Evolutionary conservation across 1,139 yeast genomes (phyloP), one percentile per base, ranked within the genome.

Genomic region (Schwanniomyces etchellsii): DNA sequence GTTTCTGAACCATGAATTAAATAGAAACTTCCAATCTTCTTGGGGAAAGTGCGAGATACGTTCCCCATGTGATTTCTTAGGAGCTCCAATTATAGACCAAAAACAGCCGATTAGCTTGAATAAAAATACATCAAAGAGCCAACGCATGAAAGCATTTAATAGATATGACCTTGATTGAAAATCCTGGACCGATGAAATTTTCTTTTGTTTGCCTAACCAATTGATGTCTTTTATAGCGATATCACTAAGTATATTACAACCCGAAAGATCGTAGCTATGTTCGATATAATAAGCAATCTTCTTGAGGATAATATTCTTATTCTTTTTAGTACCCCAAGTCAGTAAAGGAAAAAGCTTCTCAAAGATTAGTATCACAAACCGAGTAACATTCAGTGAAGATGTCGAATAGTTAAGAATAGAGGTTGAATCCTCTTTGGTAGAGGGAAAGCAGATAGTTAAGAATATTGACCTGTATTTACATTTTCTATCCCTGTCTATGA

Each of bases 61-160:
- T n/a, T 18, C n/a, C 21, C n/a, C 21, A 7, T 7, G n/a, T 18
- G 21, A 7, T 7, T 18, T 18, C 57, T 70, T 65, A 2, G 78
- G 63, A 1, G 69, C 51, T 32, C 77, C 81, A 0, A 91, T 77
- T 3, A 81, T 77, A 47, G 82, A 81, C 64, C 89, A 89, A 44
- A 74, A 76, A 0, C 69, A 52, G 0, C 61, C 52, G 1, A 84
- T 40, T 1, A 85, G 40, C 10, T 62, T 64, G 5, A 70, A 60
- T 2, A 85, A 39, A 31, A 78, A 64, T 0, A 32, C 31, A 1
- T 57, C 43, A 29, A 81, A 70, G 3, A 82, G 35, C 95, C 95
- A 89, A 3, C 37, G 30, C 1, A 83, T 20, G 33, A 82, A 72
- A 4, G 50, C 45, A 1, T 47, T 34, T 12, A 77, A 51, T n/a